These are phyloP conservation scores for Cicer pinnatifidum DNA, from an alignment of 306 rosid genomes.

Conservation along the genomic window DNA sequence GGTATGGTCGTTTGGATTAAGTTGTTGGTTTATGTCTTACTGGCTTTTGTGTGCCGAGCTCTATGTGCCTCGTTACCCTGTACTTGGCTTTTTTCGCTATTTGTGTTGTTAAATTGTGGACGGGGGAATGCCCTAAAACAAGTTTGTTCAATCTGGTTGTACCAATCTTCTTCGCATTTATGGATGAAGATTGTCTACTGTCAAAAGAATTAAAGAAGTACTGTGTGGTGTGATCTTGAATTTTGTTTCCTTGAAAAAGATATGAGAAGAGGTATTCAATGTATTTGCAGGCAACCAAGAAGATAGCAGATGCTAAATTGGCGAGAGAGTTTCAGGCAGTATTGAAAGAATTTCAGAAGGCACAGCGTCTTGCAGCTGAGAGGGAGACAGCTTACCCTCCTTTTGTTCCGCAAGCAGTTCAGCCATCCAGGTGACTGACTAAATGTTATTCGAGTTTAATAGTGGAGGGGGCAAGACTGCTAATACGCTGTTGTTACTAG, in stretches of 20 bases:
- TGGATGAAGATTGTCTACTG: too few species aligned
- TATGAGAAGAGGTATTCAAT: slow-evolving; percentile 22
- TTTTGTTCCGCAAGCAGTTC: slow-evolving; percentile 77
- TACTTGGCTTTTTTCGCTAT: too few species aligned
- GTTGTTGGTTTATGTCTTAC: too few species aligned
- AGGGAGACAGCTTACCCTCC: slow-evolving; percentile 93
- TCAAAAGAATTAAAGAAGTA: not conserved
- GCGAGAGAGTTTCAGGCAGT: slow-evolving; percentile 97
- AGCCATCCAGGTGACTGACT: slow-evolving; percentile 66
- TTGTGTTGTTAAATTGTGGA: too few species aligned
- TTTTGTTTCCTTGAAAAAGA: not conserved
- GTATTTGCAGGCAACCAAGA: slow-evolving; percentile 78
- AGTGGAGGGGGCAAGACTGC: not conserved
- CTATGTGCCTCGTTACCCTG: too few species aligned
- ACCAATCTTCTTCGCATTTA: too few species aligned
- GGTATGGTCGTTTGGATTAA: too few species aligned
- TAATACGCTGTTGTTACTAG: not conserved
- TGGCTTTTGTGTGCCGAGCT: too few species aligned
- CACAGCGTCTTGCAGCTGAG: slow-evolving; percentile 96
- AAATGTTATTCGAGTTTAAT: slow-evolving; percentile 30
- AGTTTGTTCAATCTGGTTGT: too few species aligned
- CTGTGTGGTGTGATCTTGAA: slow-evolving; percentile 22
- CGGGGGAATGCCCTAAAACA: too few species aligned
- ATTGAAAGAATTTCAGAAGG: slow-evolving; percentile 92
- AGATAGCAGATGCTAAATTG: slow-evolving; percentile 94